A percentile compares a stretch with the other conserved stretches of the same genome.
These are phyloP conservation scores for Huntiella abstrusa DNA, from an alignment of 2,329 filamentous ascomycete genomes.

Conservation along the genomic window DNA sequence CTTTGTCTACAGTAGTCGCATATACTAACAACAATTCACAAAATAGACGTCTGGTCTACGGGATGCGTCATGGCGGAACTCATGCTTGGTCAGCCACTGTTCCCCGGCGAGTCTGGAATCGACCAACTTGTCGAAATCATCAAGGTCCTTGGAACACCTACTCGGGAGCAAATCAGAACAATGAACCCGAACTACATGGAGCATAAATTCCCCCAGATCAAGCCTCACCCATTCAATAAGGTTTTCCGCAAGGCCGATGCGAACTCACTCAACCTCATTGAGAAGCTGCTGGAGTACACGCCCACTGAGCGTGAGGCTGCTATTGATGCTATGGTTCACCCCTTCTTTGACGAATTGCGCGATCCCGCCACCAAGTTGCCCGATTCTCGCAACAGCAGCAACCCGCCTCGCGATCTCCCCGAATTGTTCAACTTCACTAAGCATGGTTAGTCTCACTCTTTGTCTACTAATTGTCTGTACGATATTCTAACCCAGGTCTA, in stretches of 20 bases:
- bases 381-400: slow-evolving; percentile 79
- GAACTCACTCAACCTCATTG: slow-evolving; percentile 88
- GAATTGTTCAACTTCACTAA: slow-evolving; percentile 81
- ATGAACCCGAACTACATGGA: slow-evolving; percentile 99
- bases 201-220: slow-evolving; percentile 99
- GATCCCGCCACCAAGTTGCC: slow-evolving; percentile 81
- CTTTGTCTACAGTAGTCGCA: not conserved
- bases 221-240: slow-evolving; percentile 97
- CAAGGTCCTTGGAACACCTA: slow-evolving; percentile 93
- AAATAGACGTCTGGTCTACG: slow-evolving; percentile 93
- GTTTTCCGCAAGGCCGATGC: slow-evolving; percentile 93
- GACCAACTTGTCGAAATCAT: slow-evolving; percentile 98
- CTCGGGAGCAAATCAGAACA: slow-evolving; percentile 91
- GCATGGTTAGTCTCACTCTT: slow-evolving; percentile 48
- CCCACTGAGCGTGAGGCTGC: slow-evolving; percentile 87
- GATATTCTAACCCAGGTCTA: slow-evolving; percentile 2
- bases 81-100: slow-evolving; percentile 94
- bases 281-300: slow-evolving; percentile 85
- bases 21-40: slow-evolving; percentile 21
- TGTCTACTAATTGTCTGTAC: slow-evolving; percentile 3
- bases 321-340: slow-evolving; percentile 92
- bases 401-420: slow-evolving; percentile 63
- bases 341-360: slow-evolving; percentile 93
- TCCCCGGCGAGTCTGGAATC: slow-evolving; percentile 95
- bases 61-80: slow-evolving; percentile 98